Evolutionary conservation across 2,329 filamentous ascomycete species (phyloP), one percentile per base, ranked within the genome.

Genomic region (Sclerotiophoma versabilis): DNA sequence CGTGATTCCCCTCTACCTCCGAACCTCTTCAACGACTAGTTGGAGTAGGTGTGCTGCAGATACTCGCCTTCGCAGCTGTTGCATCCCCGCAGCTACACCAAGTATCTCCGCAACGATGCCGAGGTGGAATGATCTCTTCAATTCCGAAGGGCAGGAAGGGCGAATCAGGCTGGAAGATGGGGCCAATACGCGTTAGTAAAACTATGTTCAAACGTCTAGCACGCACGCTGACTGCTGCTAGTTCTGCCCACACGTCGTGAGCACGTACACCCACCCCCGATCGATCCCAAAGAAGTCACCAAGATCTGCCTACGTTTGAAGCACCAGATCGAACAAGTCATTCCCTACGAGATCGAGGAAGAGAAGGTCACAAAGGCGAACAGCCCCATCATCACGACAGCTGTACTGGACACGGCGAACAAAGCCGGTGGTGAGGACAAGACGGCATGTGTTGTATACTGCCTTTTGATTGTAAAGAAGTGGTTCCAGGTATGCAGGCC

Each of bases 291-390:
- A 55, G 89, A 95, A 66, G 93, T 97, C 58, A 97, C 93, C 57
- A 93, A 93, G 72, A 83, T 96, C 50, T 93, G 93, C 22, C 84
- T 99, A 14, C 91, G 92, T 52, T 81, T 99, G 60, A 96, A 93
- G 67, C 92, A 96, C 72, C 87, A 96, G 64, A 87, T 99, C 66
- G 92, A 96, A 76, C 85, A 92, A 72, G 88, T 92, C 49, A 85
- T 99, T 22, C 91, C 93, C 1, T 97, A 91, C 79, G 95, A 99
- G 75, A 82, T 99, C 32, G 88, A 95, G 53, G 86, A 91, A 70
- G 81, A 81, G 5, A 80, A 84, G 50, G 82, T 99, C 70, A 95
- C 90, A 4, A 83, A 83, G 44, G 86, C 93, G 2, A 92, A 98
- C 76, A 96, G 91, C 75, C 84, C 86, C 38, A 82, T 99, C 73